Percentiles rank a stretch among this genome's conserved stretches.
Conservation (phyloP, 2,329 filamentous ascomycete genomes). For the Xylaria sp. region DNA sequence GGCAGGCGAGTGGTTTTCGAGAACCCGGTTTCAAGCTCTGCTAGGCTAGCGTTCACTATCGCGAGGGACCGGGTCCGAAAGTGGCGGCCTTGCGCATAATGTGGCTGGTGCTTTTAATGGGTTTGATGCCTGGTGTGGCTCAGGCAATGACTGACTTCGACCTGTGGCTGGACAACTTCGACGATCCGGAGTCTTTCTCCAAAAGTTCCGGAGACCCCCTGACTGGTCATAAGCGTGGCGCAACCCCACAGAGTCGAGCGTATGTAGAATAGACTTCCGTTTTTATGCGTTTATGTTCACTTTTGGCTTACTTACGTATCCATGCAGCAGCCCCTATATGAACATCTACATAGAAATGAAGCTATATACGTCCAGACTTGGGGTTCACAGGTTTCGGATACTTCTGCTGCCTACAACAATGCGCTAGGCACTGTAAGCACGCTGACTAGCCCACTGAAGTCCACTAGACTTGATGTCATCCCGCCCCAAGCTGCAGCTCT, state of each 20-base stretch:
- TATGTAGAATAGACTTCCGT: background rate
- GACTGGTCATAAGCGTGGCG: background rate
- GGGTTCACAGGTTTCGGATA: background rate
- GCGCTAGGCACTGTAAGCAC: background rate
- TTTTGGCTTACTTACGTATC: background rate
- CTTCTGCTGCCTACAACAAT: background rate
- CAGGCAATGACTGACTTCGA: background rate
- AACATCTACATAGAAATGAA: background rate
- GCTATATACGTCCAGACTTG: too few relatives aligned
- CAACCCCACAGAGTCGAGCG: background rate
- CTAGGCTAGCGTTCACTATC: slow-evolving; percentile 5
- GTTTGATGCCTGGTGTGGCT: slow-evolving; percentile 3
- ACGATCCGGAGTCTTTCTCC: too few relatives aligned
- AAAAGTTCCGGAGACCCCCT: background rate
- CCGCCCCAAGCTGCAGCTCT: background rate
- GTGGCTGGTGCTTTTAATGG: slow-evolving; percentile 2
- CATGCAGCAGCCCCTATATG: background rate
- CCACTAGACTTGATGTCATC: slow-evolving; percentile 3
- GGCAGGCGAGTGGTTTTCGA: slow-evolving; percentile 28
- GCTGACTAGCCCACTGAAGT: background rate
- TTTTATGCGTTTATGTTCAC: background rate
- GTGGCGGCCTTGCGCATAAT: slow-evolving; percentile 8
- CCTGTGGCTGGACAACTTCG: background rate
- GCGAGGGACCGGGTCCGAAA: slow-evolving; percentile 2
- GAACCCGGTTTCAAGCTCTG: slow-evolving; percentile 23